Conservation (phyloP, 495 filamentous ascomycete species). For the Xylaria castorea region DNA sequence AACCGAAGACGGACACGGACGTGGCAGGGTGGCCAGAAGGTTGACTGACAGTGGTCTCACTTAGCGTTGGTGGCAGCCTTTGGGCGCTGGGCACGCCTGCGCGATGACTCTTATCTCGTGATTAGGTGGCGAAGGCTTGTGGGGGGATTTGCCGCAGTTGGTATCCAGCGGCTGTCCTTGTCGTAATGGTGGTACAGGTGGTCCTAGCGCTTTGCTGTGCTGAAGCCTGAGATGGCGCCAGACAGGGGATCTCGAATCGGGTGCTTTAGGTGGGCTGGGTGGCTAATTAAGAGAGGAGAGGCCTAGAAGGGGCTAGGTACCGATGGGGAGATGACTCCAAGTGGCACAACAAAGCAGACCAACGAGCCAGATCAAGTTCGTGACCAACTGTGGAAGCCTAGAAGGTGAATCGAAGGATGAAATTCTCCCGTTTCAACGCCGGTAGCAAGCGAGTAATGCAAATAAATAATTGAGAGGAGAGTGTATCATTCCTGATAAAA, state of each 20-base stretch:
- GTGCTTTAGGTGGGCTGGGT: conserved; percentile 11
- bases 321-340: conserved; percentile 49
- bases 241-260: conserved; percentile 24
- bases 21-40: conserved; percentile 40
- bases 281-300: conserved; percentile 27
- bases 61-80: conserved; percentile 42
- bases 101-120: conserved; percentile 55
- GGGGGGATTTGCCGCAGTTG: conserved; percentile 50
- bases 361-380: conserved; percentile 33
- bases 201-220: conserved; percentile 21
- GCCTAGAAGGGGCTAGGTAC: conserved; percentile 28
- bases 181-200: conserved; percentile 24
- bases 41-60: conserved; percentile 40
- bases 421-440: conserved; percentile 32
- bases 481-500: conserved; percentile 23
- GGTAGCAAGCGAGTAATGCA: conserved; percentile 42
- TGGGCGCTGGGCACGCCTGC: conserved; percentile 42
- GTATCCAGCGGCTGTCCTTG: conserved; percentile 44
- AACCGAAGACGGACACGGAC: conserved; percentile 38
- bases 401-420: conserved; percentile 37
- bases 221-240: conserved; percentile 29
- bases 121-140: conserved; percentile 47
- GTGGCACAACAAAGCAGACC: conserved; percentile 39
- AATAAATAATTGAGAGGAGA: conserved; percentile 45
- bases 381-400: conserved; percentile 42